These are phyloP conservation scores for Blastobotrys illinoisensis DNA, from an alignment of 1,139 yeast species.

Conservation along the genomic window DNA sequence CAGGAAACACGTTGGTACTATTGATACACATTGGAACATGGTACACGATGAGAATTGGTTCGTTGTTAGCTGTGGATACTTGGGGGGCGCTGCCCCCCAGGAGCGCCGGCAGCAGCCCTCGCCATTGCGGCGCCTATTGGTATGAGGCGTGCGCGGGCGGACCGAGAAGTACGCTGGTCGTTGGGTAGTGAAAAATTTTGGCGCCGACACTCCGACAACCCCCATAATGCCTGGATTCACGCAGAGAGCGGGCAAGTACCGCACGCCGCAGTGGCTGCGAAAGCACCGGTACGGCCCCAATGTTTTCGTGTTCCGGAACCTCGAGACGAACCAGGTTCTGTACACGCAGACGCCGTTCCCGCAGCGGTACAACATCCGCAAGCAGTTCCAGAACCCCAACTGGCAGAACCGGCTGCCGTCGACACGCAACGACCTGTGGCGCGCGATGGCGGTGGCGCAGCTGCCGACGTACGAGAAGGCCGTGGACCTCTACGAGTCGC, in stretches of 20 bases:
- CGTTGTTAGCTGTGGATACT: too few relatives aligned
- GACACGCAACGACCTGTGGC: slow-evolving; percentile 81
- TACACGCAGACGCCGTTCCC: slow-evolving; percentile 70
- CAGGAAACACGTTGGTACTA: too few relatives aligned
- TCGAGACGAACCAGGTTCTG: slow-evolving; percentile 83
- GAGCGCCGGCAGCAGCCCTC: too few relatives aligned
- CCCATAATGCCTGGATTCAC: slow-evolving; percentile 12
- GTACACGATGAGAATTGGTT: too few relatives aligned
- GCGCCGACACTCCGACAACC: background rate
- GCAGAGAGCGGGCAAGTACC: slow-evolving; percentile 14
- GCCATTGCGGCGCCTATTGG: too few relatives aligned
- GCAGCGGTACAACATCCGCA: slow-evolving; percentile 65
- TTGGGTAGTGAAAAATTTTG: background rate
- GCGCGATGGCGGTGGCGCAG: slow-evolving; percentile 81
- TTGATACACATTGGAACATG: too few relatives aligned
- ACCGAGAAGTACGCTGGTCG: background rate
- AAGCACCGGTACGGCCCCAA: slow-evolving; percentile 67
- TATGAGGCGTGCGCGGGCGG: background rate
- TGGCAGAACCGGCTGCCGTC: slow-evolving; percentile 83
- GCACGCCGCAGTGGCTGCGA: slow-evolving; percentile 42
- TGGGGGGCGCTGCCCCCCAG: too few relatives aligned
- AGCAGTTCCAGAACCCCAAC: slow-evolving; percentile 64
- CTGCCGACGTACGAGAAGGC: slow-evolving; percentile 62
- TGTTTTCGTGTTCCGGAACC: slow-evolving; percentile 73
- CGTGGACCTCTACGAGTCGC: slow-evolving; percentile 65